Conservation (phyloP, 73 alveolate genomes). For the Halteria grandinella region DNA sequence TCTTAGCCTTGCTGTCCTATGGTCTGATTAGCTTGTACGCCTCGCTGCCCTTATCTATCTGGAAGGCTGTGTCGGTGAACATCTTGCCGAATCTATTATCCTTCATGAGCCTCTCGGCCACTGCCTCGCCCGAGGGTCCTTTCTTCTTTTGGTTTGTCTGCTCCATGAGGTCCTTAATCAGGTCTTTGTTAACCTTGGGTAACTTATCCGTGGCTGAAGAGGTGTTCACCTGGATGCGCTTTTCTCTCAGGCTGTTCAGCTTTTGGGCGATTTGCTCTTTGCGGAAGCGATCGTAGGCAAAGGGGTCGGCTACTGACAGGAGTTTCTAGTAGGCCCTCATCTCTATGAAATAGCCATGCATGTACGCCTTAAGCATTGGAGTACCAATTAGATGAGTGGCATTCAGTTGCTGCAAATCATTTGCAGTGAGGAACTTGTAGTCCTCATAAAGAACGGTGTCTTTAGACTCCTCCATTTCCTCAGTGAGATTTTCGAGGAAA, state of each 20-base stretch:
- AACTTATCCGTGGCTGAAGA: conserved; percentile 63
- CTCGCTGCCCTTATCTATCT: conserved; percentile 80
- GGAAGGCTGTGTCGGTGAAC: conserved; percentile 82
- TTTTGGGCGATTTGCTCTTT: conserved; percentile 80
- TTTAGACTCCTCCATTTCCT: conserved; percentile 92
- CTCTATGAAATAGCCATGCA: conserved; percentile 98
- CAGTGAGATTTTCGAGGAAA: conserved; percentile 89
- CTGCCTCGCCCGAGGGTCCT: too few relatives aligned
- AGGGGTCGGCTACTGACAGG: conserved; percentile 89
- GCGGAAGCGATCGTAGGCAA: conserved; percentile 89
- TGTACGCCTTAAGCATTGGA: conserved; percentile 90
- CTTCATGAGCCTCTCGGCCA: conserved; percentile 53
- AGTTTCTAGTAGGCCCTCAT: conserved; percentile 90
- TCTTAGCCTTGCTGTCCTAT: conserved; percentile 67
- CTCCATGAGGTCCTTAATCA: conserved; percentile 57
- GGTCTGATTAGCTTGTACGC: conserved; percentile 76
- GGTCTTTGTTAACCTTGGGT: conserved; percentile 87
- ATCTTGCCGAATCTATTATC: conserved; percentile 84
- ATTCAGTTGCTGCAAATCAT: conserved; percentile 86
- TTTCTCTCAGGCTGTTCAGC: conserved; percentile 81
- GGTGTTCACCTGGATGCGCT: conserved; percentile 83
- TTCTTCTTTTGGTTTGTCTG: conserved; percentile 69
- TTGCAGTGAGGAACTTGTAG: conserved; percentile 93
- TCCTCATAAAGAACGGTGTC: conserved; percentile 86
- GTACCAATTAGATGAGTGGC: conserved; percentile 86